Evolutionary conservation across 768 basidiomycete genomes (phyloP).

Genomic region (Rhodocollybia butyracea): DNA sequence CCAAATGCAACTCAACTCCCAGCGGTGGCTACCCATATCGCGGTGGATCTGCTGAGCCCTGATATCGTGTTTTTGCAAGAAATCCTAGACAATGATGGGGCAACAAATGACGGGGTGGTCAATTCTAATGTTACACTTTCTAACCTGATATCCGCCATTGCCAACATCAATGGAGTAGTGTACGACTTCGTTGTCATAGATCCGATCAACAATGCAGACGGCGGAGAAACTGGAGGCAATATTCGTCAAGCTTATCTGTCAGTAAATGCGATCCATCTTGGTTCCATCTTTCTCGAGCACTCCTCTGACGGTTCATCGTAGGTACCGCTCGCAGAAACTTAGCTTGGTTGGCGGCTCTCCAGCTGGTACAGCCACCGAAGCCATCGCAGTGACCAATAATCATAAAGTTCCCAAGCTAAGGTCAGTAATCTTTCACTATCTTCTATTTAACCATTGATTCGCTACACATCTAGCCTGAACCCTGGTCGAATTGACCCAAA

Average conservation of each 20-base stretch:
- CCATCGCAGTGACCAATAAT: slow-evolving; percentile 30
- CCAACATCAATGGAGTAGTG: slow-evolving; percentile 34
- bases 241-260: slow-evolving; percentile 58
- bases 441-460: neutral
- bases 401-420: slow-evolving; percentile 35
- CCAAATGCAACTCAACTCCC: slow-evolving; percentile 47
- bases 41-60: slow-evolving; percentile 42
- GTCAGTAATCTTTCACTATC: neutral
- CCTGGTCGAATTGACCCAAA: slow-evolving; percentile 61
- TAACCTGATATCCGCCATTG: slow-evolving; percentile 47
- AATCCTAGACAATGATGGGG: slow-evolving; percentile 57
- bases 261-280: too few species aligned
- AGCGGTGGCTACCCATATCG: slow-evolving; percentile 51
- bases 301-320: slow-evolving; percentile 7
- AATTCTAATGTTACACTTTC: slow-evolving; percentile 50
- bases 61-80: slow-evolving; percentile 65
- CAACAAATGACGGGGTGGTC: slow-evolving; percentile 50
- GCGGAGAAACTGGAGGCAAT: slow-evolving; percentile 61
- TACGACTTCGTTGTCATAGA: slow-evolving; percentile 50
- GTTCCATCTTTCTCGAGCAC: too few species aligned
- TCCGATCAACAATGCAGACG: slow-evolving; percentile 53
- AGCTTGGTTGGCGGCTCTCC: slow-evolving; percentile 41
- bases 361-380: slow-evolving; percentile 46
- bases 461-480: slow-evolving; percentile 41
- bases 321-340: slow-evolving; percentile 50